Conservation (phyloP, 2,329 filamentous ascomycete genomes). For the Xenosphaeropsis pyriputrescens region DNA sequence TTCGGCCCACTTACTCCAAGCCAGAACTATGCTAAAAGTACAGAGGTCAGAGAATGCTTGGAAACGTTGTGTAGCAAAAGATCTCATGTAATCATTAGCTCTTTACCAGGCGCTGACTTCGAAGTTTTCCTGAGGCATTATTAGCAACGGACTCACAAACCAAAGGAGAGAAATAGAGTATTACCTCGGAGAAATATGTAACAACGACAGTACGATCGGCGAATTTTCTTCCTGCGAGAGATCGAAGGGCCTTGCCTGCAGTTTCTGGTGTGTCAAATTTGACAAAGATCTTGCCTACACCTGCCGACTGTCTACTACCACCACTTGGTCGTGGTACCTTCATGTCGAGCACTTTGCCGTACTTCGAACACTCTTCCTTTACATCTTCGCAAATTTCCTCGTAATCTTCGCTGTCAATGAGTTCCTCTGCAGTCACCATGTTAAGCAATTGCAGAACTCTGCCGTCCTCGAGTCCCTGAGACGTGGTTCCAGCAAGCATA, state of each 20-base stretch:
- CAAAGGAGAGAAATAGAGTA: slow-evolving; percentile 6
- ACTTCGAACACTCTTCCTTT: slow-evolving; percentile 84
- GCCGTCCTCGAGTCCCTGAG: slow-evolving; percentile 62
- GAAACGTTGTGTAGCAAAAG: no score
- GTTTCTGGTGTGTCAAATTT: slow-evolving; percentile 73
- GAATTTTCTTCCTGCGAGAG: slow-evolving; percentile 92
- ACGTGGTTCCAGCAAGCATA: slow-evolving; percentile 84
- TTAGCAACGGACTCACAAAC: slow-evolving; percentile 15
- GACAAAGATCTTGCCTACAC: slow-evolving; percentile 95
- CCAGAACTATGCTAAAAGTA: no score
- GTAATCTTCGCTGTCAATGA: slow-evolving; percentile 89
- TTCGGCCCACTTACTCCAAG: no score
- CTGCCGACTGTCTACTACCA: slow-evolving; percentile 69
- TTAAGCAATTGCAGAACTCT: slow-evolving; percentile 87
- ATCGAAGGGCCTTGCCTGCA: slow-evolving; percentile 71
- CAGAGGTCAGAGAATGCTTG: no score
- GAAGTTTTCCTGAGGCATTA: slow-evolving; percentile 62
- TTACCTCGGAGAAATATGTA: slow-evolving; percentile 88
- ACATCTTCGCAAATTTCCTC: slow-evolving; percentile 97
- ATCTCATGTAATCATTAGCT: no score
- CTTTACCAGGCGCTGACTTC: slow-evolving; percentile 33
- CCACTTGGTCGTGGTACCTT: slow-evolving; percentile 84
- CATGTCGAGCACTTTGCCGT: slow-evolving; percentile 69
- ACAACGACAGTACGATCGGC: slow-evolving; percentile 91
- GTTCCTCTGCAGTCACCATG: slow-evolving; percentile 94